Conservation (phyloP, 768 basidiomycete genomes). For the Hygrophorus russula region DNA sequence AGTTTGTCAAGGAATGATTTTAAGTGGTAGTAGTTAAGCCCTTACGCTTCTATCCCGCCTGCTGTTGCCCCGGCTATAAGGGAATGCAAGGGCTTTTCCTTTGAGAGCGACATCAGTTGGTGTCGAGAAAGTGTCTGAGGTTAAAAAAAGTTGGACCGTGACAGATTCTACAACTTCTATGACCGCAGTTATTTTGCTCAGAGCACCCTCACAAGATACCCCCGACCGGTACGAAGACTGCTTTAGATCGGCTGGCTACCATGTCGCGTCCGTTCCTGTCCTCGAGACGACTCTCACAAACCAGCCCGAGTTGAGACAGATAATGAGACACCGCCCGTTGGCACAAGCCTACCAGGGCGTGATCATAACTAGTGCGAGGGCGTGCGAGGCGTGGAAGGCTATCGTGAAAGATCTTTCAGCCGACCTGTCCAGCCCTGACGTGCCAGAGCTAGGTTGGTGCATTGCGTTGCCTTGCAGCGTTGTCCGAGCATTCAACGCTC, state of each 20-base stretch:
- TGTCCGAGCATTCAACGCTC: slow-evolving; percentile 3
- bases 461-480: not conserved
- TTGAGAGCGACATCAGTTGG: slow-evolving; percentile 36
- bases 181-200: slow-evolving; percentile 32
- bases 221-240: slow-evolving; percentile 50
- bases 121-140: slow-evolving; percentile 1
- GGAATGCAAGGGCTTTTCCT: slow-evolving; percentile 79
- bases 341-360: slow-evolving; percentile 37
- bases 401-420: slow-evolving; percentile 23
- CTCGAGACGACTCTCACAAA: slow-evolving; percentile 57
- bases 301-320: slow-evolving; percentile 27
- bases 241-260: slow-evolving; percentile 37
- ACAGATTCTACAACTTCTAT: slow-evolving; percentile 10
- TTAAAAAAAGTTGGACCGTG: not conserved
- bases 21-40: slow-evolving; percentile 5
- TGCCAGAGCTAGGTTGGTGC: slow-evolving; percentile 9
- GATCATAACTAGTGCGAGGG: slow-evolving; percentile 69
- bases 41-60: slow-evolving; percentile 87
- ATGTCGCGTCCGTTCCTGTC: slow-evolving; percentile 52
- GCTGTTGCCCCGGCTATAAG: slow-evolving; percentile 87
- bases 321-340: slow-evolving; percentile 28
- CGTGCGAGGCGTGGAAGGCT: slow-evolving; percentile 58
- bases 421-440: not conserved
- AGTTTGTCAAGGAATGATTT: slow-evolving; percentile 20
- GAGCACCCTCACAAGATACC: slow-evolving; percentile 24